Base-by-base conservation (phyloP, 108 stramenopile genomes). In the Cyclotella kingstonii region DNA sequence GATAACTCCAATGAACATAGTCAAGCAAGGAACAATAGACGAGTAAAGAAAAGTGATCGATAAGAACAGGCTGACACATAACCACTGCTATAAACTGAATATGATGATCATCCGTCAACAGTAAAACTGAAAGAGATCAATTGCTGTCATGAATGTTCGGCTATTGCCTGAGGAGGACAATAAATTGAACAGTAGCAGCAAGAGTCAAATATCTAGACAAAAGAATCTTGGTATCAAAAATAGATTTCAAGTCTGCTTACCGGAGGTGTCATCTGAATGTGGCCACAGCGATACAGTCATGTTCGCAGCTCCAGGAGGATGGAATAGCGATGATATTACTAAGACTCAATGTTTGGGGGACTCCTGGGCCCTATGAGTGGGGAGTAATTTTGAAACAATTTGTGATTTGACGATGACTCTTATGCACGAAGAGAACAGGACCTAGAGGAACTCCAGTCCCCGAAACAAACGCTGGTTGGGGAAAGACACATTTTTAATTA, bases 241-340 rank as follows among this genome's bases (percentile, higher is more conserved):
- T 27, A 18, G 51, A 64, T 30, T 41, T 23, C 63, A 66, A 66
- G 28, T 54, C 64, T 12, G 64, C 64, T 11, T 66, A 66, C 34
- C 1, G 49, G 19, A 14, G 63, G 5, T 27, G 36, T 3, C 63
- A 64, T 17, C 29, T 52, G 1, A 51, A 38, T 15, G 0, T 3
- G 2, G 23, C 28, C 2, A 66, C 64, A 1, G 52, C 64, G 25
- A 23, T 41, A 0, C 40, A 66, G 44, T 3, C 54, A 1, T 30
- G 28, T 12, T 41, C 64, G 1, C 54, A 54, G 35, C 23, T 66
- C 9, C 46, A 26, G 1, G 46, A 62, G 1, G 12, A 42, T 1
- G 40, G 9, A 0, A 14, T 66, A 1, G 64, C 64, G 0, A 3
- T 56, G 12, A 23, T 66, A 4, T 22, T 5, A 15, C 40, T 66